phyloP scores from a whole-genome alignment of 164 flowering plant species.

The Berberis vulgaris region DNA sequence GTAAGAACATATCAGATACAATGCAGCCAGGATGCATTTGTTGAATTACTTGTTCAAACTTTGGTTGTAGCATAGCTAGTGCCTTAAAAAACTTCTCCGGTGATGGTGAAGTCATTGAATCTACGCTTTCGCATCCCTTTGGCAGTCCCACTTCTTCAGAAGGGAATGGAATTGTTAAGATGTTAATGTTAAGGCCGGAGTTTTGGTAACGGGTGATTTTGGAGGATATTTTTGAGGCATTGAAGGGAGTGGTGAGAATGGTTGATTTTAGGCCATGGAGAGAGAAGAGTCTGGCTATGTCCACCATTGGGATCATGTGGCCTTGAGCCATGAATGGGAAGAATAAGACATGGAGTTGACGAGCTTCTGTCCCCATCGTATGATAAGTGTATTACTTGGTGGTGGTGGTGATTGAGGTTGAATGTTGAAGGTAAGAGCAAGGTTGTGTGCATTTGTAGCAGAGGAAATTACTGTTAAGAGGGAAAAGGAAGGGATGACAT shows the following conservation, averaged over 20 bases:
- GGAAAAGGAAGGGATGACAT: no score
- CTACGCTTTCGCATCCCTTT: conserved; percentile 22
- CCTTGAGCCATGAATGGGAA: conserved; percentile 44
- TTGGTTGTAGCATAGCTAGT: conserved; percentile 9
- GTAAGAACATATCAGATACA: conserved; percentile 27
- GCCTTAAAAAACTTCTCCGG: conserved; percentile 14
- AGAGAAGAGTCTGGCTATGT: conserved; percentile 42
- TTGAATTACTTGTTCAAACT: conserved; percentile 17
- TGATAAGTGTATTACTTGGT: background rate
- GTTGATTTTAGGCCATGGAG: conserved; percentile 30
- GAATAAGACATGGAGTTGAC: conserved; percentile 20
- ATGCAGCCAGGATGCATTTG: conserved; percentile 21
- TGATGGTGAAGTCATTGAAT: conserved; percentile 5
- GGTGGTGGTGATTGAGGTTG: background rate
- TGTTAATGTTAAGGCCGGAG: conserved; percentile 8
- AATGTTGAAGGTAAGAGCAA: background rate
- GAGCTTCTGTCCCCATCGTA: background rate
- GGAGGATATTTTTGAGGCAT: conserved; percentile 13
- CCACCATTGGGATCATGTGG: conserved; percentile 39
- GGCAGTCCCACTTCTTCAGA: conserved; percentile 24
- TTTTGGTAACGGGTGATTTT: conserved; percentile 2
- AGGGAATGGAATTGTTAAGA: conserved; percentile 21
- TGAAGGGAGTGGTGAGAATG: conserved; percentile 25
- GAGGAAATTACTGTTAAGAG: no score
- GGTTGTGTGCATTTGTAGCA: background rate